These are phyloP conservation scores for Fusarium hostae DNA, from an alignment of 2,329 filamentous ascomycete species.

Conservation along the genomic window DNA sequence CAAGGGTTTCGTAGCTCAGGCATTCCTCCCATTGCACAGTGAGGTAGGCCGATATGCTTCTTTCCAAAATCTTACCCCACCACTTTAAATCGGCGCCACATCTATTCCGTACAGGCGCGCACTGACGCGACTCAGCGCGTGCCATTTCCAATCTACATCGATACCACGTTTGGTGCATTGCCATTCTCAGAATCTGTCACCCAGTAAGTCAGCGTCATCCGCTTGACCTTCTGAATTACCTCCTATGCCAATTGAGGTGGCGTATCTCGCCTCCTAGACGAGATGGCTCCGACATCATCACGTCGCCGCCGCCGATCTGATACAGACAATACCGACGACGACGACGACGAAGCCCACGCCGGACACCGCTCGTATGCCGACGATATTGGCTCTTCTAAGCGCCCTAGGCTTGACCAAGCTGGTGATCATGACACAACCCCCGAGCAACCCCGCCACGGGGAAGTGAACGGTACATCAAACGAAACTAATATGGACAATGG, in stretches of 20 bases:
- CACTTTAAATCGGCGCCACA: constrained; percentile 41
- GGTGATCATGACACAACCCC: constrained; percentile 31
- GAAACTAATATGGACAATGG: constrained; percentile 42
- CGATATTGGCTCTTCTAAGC: constrained; percentile 49
- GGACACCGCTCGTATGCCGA: constrained; percentile 35
- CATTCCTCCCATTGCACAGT: neutral
- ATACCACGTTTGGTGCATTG: neutral
- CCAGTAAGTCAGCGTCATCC: neutral
- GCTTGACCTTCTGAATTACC: neutral
- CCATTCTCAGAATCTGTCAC: neutral
- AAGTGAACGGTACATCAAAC: constrained; percentile 25
- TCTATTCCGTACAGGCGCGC: constrained; percentile 21
- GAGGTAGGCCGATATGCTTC: neutral
- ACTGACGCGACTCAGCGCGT: constrained; percentile 42
- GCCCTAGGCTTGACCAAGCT: constrained; percentile 48
- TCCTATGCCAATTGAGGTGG: neutral
- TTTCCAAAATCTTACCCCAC: constrained; percentile 27
- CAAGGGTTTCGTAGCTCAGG: neutral
- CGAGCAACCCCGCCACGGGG: constrained; percentile 15
- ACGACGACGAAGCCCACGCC: constrained; percentile 44
- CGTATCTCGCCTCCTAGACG: neutral
- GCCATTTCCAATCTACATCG: constrained; percentile 9
- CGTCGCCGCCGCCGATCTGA: constrained; percentile 58
- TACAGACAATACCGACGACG: constrained; percentile 53
- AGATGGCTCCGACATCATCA: constrained; percentile 46